phyloP scores from a whole-genome alignment of 441 rosid genomes.

The Arabidopsis hybrid region DNA sequence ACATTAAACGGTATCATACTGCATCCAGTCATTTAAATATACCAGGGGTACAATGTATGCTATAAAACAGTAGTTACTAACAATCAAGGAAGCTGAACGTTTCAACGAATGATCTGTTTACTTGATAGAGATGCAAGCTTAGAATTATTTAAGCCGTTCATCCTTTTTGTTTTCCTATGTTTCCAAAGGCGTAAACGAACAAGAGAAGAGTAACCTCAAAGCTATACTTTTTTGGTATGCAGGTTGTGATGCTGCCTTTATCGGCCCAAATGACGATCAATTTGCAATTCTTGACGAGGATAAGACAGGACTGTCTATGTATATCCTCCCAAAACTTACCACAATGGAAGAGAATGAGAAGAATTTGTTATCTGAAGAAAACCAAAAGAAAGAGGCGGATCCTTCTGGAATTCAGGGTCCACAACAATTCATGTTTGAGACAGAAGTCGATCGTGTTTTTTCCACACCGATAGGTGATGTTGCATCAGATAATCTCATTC shows the following conservation, averaged over 20 bases:
- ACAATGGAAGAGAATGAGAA: constrained; percentile 71
- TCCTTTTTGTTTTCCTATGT: constrained; percentile 27
- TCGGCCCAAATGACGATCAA: constrained; percentile 86
- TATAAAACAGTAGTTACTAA: constrained; percentile 33
- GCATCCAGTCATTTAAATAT: constrained; percentile 12
- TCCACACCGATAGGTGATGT: constrained; percentile 91
- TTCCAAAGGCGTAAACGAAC: constrained; percentile 26
- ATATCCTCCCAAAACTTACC: constrained; percentile 76
- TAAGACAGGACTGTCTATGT: constrained; percentile 84
- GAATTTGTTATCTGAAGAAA: constrained; percentile 68
- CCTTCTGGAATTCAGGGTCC: constrained; percentile 82
- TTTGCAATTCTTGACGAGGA: constrained; percentile 96
- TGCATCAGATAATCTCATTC: constrained; percentile 40
- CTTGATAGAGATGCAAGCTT: constrained; percentile 29
- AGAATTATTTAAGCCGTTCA: constrained; percentile 24
- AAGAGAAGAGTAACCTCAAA: constrained; percentile 31
- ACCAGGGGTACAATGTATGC: constrained; percentile 17
- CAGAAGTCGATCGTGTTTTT: constrained; percentile 93
- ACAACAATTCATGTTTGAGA: constrained; percentile 86
- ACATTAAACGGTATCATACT: constrained; percentile 9
- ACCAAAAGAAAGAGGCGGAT: constrained; percentile 64
- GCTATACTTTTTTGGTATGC: constrained; percentile 31
- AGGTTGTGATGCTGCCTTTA: constrained; percentile 98
- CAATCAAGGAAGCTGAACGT: constrained; percentile 13
- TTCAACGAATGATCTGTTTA: constrained; percentile 10